A percentile compares a stretch with the other conserved stretches of the same genome.
Conservation (phyloP, 352 stramenopile genomes). For the Blastocystis hominis region DNA sequence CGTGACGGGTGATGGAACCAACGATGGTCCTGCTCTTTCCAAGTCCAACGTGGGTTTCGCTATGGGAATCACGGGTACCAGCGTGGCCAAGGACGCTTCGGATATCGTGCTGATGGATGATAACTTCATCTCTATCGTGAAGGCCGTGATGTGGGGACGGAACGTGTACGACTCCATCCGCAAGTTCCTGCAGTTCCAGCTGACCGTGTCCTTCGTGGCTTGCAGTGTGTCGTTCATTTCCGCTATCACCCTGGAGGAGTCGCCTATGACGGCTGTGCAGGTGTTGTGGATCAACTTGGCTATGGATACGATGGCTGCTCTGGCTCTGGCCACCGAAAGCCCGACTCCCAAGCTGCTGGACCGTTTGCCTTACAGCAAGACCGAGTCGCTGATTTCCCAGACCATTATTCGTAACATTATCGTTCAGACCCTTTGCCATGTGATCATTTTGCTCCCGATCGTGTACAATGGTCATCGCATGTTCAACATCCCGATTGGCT, state of each 20-base stretch:
- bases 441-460: constrained; percentile 68
- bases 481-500: neutral
- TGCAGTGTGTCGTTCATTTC: constrained; percentile 80
- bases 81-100: constrained; percentile 92
- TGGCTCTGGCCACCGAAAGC: constrained; percentile 84
- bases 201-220: constrained; percentile 84
- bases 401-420: constrained; percentile 86
- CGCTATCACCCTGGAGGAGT: constrained; percentile 62
- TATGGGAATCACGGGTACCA: constrained; percentile 90
- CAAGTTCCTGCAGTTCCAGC: constrained; percentile 90
- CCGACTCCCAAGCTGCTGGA: constrained; percentile 75
- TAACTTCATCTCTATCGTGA: constrained; percentile 93
- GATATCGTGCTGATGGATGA: constrained; percentile 95
- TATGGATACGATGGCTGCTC: constrained; percentile 88
- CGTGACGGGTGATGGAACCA: constrained; percentile 98
- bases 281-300: constrained; percentile 96
- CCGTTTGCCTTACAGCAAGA: constrained; percentile 77
- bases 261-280: constrained; percentile 80
- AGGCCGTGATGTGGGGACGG: constrained; percentile 84
- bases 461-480: constrained; percentile 4
- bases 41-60: constrained; percentile 68
- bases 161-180: constrained; percentile 89
- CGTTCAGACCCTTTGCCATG: constrained; percentile 77
- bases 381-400: constrained; percentile 76
- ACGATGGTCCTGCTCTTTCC: constrained; percentile 92